Conservation (phyloP, 495 filamentous ascomycete genomes). For the Daldinia grandis region DNA sequence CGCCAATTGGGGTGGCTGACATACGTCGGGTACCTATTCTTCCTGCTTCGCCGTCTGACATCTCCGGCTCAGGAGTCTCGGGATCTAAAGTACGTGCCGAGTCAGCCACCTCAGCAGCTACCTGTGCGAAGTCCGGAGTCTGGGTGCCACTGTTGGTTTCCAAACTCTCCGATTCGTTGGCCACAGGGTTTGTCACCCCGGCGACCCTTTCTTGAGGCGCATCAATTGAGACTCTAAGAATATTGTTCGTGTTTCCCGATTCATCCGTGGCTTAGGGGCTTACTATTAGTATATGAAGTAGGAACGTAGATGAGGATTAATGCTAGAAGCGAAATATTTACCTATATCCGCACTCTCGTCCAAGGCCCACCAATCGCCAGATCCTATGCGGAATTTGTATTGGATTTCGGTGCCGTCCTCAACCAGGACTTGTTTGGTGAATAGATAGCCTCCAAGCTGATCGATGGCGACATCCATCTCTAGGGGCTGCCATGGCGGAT, state of each 20-base stretch:
- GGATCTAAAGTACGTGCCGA: conserved; percentile 47
- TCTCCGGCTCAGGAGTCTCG: conserved; percentile 33
- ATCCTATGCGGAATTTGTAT: conserved; percentile 74
- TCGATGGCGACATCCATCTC: conserved; percentile 64
- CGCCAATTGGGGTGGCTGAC: conserved; percentile 27
- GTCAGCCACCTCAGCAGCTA: conserved; percentile 60
- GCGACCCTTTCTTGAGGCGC: neutral
- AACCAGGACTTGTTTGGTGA: conserved; percentile 57
- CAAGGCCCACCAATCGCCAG: conserved; percentile 71
- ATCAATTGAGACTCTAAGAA: conserved; percentile 53
- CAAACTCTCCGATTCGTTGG: conserved; percentile 2
- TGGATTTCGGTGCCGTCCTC: conserved; percentile 62
- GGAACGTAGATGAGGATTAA: neutral
- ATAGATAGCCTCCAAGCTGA: conserved; percentile 54
- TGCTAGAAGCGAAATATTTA: conserved; percentile 38
- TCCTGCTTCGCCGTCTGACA: conserved; percentile 45
- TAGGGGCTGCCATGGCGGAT: conserved; percentile 68
- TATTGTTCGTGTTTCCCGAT: conserved; percentile 66
- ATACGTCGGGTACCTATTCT: conserved; percentile 30
- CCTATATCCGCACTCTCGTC: conserved; percentile 63
- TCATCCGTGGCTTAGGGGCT: conserved; percentile 59
- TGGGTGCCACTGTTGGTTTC: conserved; percentile 5
- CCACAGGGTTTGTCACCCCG: conserved; percentile 3
- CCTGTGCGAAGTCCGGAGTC: conserved; percentile 47
- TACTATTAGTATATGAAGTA: conserved; percentile 14